Base-by-base conservation (phyloP, 1,284 basidiomycete species). In the Ustilago bromivora region DNA sequence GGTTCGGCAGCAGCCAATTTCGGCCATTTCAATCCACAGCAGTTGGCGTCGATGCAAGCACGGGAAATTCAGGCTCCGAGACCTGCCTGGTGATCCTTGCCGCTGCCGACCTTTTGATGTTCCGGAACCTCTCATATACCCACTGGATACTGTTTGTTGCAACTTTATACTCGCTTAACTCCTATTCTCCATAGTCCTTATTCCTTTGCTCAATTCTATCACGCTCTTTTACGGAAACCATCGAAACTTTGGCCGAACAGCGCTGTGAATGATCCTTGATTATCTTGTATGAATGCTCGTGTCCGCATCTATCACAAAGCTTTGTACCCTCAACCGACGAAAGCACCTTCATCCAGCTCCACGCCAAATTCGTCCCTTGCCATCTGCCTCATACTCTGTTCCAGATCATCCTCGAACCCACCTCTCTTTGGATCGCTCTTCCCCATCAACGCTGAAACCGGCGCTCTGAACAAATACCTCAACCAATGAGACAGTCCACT, bases 391-490 rank as follows among this genome's bases (percentile, higher is more conserved):
- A 84, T 83, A 28, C 68, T 66, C 19, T 75, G 60, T 40, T 82
- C 80, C 31, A 84, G 47, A 61, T 84, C 82, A 52, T 82, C 82
- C 54, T 84, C 82, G 46, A 84, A 84, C 11, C 82, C 82, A 7
- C 63, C 62, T 23, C 58, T 54, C n/a, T 66, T 60, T 12, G 73
- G 57, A 36, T 70, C 78, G 12, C 55, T 54, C 36, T 51, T 61
- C 47, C 78, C 67, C 32, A 67, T 19, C 43, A 76, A 47, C 1
- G 66, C 73, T 10, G 61, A 56, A 12, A 66, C 32, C 3, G 78
- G 78, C 2, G 66, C 47, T 17, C 62, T 19, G 58, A 80, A 55
- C 2, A 81, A 36, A 61, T 60, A 72, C 3, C 61, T 43, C 2
- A 80, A 36, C 77, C 78, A 78, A 53, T 81, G 74, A 9, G 62